Evolutionary conservation across 169 alveolate genomes (phyloP).

Genomic region (Theileria sp.): DNA sequence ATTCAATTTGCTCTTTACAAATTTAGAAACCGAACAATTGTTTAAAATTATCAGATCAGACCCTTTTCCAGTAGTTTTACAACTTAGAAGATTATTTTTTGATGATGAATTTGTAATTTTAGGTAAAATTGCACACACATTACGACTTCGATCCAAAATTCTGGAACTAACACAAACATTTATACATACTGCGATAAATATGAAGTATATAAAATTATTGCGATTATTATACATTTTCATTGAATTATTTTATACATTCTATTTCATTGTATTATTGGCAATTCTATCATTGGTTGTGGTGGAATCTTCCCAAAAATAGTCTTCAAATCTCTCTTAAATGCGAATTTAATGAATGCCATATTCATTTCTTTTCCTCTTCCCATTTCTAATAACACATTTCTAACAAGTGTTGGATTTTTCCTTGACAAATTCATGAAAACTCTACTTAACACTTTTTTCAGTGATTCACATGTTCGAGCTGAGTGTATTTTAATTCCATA

Average conservation of each 20-base stretch:
- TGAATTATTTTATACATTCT: not conserved
- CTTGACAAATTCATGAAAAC: slow-evolving; percentile 18
- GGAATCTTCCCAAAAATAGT: slow-evolving; percentile 23
- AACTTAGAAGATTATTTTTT: not conserved
- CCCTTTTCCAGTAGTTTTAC: not conserved
- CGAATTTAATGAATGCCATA: slow-evolving; percentile 13
- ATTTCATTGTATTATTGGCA: slow-evolving; percentile 4
- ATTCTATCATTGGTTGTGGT: not conserved
- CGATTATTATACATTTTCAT: slow-evolving; percentile 5
- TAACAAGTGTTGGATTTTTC: slow-evolving; percentile 29
- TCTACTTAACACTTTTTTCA: slow-evolving; percentile 4
- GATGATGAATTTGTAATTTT: not conserved
- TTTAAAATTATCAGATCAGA: slow-evolving; percentile 5
- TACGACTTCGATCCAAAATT: not conserved
- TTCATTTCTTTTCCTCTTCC: not conserved
- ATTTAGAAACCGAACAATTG: not conserved
- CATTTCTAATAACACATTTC: slow-evolving; percentile 28
- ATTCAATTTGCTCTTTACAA: slow-evolving; percentile 4
- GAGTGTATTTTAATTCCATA: slow-evolving; percentile 27
- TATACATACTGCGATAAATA: not conserved
- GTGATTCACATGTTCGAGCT: slow-evolving; percentile 22
- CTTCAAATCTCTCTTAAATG: slow-evolving; percentile 39
- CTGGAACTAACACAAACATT: not conserved
- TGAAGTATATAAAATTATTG: not conserved
- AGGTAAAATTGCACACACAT: not conserved